phyloP scores from a whole-genome alignment of 2,329 filamentous ascomycete genomes.

The Nannizziopsis barbatae region DNA sequence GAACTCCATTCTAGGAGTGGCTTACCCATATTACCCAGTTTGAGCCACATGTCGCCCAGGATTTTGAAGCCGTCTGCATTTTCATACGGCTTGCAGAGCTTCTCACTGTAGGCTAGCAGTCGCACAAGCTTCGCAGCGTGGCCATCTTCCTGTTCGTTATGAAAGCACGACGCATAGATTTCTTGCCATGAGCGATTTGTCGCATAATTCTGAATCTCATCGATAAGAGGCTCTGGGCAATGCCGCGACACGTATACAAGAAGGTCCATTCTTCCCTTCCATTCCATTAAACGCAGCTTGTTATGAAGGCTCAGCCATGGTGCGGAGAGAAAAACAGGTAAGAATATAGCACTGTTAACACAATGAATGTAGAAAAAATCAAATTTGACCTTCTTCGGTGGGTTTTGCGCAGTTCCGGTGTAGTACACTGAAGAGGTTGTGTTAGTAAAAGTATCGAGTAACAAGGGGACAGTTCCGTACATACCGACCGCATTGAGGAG shows the following conservation, averaged over 20 bases:
- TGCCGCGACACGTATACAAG: slow-evolving; percentile 60
- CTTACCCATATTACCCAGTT: slow-evolving; percentile 37
- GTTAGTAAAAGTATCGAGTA: background rate
- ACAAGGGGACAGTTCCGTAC: slow-evolving; percentile 13
- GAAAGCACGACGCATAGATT: slow-evolving; percentile 38
- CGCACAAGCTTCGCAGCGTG: slow-evolving; percentile 67
- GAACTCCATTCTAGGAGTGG: slow-evolving; percentile 4
- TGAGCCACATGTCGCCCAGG: slow-evolving; percentile 36
- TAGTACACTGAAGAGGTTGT: slow-evolving; percentile 38
- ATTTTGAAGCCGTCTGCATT: slow-evolving; percentile 26
- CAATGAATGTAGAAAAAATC: slow-evolving; percentile 80
- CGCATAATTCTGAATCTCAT: slow-evolving; percentile 51
- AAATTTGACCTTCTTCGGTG: slow-evolving; percentile 56
- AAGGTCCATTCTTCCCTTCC: slow-evolving; percentile 67
- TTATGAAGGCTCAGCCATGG: slow-evolving; percentile 49
- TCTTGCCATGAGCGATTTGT: slow-evolving; percentile 40
- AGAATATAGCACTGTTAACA: slow-evolving; percentile 66
- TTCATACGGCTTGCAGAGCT: slow-evolving; percentile 33
- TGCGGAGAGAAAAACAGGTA: slow-evolving; percentile 49
- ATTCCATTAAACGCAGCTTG: slow-evolving; percentile 65
- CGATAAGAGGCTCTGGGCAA: slow-evolving; percentile 48
- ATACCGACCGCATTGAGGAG: slow-evolving; percentile 57
- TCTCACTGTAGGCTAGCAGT: slow-evolving; percentile 55
- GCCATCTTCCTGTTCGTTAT: slow-evolving; percentile 56
- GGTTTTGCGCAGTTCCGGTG: slow-evolving; percentile 51